Base-by-base conservation (phyloP, 495 filamentous ascomycete genomes). In the Tuber umbilicatum region DNA sequence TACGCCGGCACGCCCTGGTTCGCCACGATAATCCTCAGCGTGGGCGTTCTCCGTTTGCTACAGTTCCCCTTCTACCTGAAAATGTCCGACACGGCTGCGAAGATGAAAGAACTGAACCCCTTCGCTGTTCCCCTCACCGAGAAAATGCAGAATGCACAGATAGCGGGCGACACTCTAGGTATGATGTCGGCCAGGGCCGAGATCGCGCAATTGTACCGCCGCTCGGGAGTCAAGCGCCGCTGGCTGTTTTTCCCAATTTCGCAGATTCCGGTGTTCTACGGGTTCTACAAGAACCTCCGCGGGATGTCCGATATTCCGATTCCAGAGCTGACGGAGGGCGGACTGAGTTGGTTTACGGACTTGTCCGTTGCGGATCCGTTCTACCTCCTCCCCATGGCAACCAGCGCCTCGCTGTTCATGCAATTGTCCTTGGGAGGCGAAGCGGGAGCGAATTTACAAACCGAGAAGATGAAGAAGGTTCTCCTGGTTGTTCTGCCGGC, bases 271-370 rank as follows among this genome's bases (percentile, higher is more conserved):
- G 79, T 97, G 40, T 92, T 90, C 50, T 92, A 88, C 80, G 92
- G 94, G 74, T 90, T 90, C 74, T 97, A 93, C 85, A 87, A 92
- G 73, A 84, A 94, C n/a, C 76, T 94, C 73, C 85, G 88, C 40
- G 90, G 85, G 70, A 97, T 97, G 93, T 81, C 89, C 4, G 76
- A 83, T 27, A 82, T 99, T 39, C 94, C 95, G 1, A 92, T 97
- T 9, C 94, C 94, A 0, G 91, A 88, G 1, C 76, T 98, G 73
- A 86, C 91, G 73, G 84, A 83, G 14, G 93, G 91, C 42, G 89
- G 92, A 4, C 74, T 89, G 10, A 83, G 87, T 19, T 98, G 96
- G 96, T 88, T 98, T 77, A 83, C 83, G 6, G 91, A 99, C 80
- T 84, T 99, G 73, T 91, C 94, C 1, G 81, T 91, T 17, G 72